These are phyloP conservation scores for Ganoderma boninense DNA, from an alignment of 1,284 basidiomycete species.

Conservation along the genomic window DNA sequence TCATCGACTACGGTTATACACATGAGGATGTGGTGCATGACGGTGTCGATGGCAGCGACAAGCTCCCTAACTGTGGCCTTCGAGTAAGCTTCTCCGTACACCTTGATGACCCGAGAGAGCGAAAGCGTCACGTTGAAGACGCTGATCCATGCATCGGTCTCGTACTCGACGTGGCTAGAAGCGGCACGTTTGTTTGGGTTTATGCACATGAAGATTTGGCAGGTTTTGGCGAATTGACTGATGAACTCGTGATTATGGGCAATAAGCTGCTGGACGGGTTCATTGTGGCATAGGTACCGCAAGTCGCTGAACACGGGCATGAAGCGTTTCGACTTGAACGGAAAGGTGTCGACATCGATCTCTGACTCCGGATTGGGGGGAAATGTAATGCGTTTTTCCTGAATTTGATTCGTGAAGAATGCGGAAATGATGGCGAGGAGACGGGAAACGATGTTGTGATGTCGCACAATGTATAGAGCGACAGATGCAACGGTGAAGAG, in stretches of 20 bases:
- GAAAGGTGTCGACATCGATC: constrained; percentile 83
- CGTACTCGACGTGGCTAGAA: constrained; percentile 89
- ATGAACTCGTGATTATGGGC: constrained; percentile 70
- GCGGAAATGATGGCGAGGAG: constrained; percentile 84
- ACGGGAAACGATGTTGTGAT: constrained; percentile 78
- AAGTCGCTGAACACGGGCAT: constrained; percentile 91
- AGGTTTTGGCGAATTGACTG: constrained; percentile 67
- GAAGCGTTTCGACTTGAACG: constrained; percentile 94
- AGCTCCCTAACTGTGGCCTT: constrained; percentile 67
- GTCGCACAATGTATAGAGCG: constrained; percentile 79
- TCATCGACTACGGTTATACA: constrained; percentile 73
- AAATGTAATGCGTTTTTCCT: constrained; percentile 69
- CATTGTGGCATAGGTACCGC: constrained; percentile 79
- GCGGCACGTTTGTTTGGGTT: constrained; percentile 89
- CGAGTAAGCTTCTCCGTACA: constrained; percentile 84
- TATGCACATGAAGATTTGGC: constrained; percentile 90
- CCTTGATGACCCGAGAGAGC: constrained; percentile 86
- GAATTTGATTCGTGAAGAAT: constrained; percentile 90
- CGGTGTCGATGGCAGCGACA: constrained; percentile 71
- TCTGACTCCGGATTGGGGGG: constrained; percentile 52
- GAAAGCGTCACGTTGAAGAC: constrained; percentile 94
- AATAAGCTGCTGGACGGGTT: constrained; percentile 81
- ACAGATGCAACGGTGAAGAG: constrained; percentile 91
- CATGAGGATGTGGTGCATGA: constrained; percentile 78
- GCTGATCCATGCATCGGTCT: constrained; percentile 93